Evolutionary conservation across 306 rosid genomes (phyloP).

Genomic region (Prunus davidiana): DNA sequence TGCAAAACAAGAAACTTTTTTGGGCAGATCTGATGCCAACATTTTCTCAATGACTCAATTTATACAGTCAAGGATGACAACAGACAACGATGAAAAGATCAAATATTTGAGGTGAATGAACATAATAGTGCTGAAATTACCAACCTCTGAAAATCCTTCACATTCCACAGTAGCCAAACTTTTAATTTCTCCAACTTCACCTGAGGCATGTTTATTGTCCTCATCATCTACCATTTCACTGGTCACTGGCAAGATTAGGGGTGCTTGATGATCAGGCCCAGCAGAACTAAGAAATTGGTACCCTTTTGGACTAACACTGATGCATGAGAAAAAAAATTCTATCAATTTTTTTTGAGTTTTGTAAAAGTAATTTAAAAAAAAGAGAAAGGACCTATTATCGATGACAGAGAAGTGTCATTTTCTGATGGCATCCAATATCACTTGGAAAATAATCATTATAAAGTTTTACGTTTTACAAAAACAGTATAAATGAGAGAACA

Average conservation of each 20-base stretch:
- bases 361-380: not conserved
- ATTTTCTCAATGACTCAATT: not conserved
- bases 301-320: slow-evolving; percentile 69
- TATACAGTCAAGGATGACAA: not conserved
- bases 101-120: slow-evolving; percentile 2
- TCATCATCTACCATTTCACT: slow-evolving; percentile 69
- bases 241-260: slow-evolving; percentile 62
- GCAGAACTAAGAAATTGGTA: slow-evolving; percentile 59
- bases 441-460: slow-evolving; percentile 5
- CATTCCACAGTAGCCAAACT: slow-evolving; percentile 41
- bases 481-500: slow-evolving; percentile 18
- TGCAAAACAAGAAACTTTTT: no score
- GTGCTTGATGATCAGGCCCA: slow-evolving; percentile 75
- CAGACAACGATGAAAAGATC: not conserved
- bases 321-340: slow-evolving; percentile 25
- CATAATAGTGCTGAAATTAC: slow-evolving; percentile 22
- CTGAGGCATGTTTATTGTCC: slow-evolving; percentile 27
- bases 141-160: slow-evolving; percentile 76
- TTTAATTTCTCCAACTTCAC: slow-evolving; percentile 48
- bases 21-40: not conserved
- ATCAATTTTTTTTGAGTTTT: slow-evolving; percentile 1
- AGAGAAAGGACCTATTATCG: not conserved
- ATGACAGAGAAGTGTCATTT: slow-evolving; percentile 19
- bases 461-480: slow-evolving; percentile 14
- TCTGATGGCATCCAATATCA: slow-evolving; percentile 4